Base-by-base conservation (phyloP, 345 rosid species). In the Adansonia digitata region DNA sequence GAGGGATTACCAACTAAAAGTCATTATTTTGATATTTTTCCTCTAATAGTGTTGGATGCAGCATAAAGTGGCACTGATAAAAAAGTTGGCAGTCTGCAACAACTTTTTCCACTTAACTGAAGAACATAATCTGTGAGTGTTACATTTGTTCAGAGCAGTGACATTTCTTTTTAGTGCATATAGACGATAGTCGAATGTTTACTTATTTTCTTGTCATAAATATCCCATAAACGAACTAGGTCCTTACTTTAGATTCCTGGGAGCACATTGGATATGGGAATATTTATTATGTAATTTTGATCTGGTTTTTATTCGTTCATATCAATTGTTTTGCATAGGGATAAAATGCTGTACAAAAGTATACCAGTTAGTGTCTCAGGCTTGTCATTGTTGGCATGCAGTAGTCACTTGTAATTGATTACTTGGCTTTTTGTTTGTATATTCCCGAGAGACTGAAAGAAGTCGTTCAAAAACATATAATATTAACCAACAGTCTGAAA, bases 11-110 rank as follows among this genome's bases (percentile, higher is more conserved):
- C 76, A 59, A 64, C 76, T 77, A n/a, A 55, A 70, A 39, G 2
- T 74, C 63, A 9, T 37, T 71, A 20, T n/a, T n/a, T n/a, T n/a
- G n/a, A n/a, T n/a, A n/a, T n/a, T 71, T 70, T 69, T 72, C 60
- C 72, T 22, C 71, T 45, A 34, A 74, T 67, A 94, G 98, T 75
- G 83, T 91, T 72, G 98, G 98, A 73, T 94, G 97, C 92, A 92
- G 97, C 90, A 90, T 94, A 80, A 94, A 92, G 83, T 94, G 98
- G 97, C 94, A 94, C 81, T 92, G 91, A 3, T 79, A 63, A 78
- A 71, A 57, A 17, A 62, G 72, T 43, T 73, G 46, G 24, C 85
- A 82, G 74, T 52, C 29, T 76, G 71, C 46, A 62, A 63, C 14
- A n/a, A 27, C 29, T 69, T 4, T n/a, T 37, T 81, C 68, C 52